Base-by-base conservation (phyloP, 306 rosid genomes). In the Cucumis hystrix region DNA sequence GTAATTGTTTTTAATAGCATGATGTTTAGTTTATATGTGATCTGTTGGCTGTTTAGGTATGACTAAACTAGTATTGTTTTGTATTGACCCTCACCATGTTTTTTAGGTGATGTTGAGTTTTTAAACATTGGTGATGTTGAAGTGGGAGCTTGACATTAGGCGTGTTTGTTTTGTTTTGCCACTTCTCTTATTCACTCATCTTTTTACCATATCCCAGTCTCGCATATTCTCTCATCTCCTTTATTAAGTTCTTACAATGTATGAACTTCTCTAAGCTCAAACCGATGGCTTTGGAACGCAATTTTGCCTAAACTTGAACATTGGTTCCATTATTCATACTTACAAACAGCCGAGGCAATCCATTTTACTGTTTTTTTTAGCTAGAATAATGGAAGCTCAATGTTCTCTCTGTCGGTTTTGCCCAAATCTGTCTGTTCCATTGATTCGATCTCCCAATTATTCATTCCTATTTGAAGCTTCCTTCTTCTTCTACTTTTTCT, bases 361-460 rank as follows among this genome's bases (percentile, higher is more conserved):
- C 5, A 18, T 10, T 65, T 15, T 39, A 1, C 10, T 37, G 51
- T n/a, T 17, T 18, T 3, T 2, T 37, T 25, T 14, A 17, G 61
- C 79, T 17, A 9, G 10, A n/a, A n/a, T n/a, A 9, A 89, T 89
- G 89, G 87, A 85, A 75, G 82, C 79, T 67, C 84, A 58, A 59
- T 71, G 30, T 35, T 54, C 83, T 60, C 18, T 84, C 39, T 81
- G 83, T 82, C 80, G 85, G 60, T 55, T 86, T 59, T 86, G 67
- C 77, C 84, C 89, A 33, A 83, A 85, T 45, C 16, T 66, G 1
- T 23, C 71, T 1, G 30, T 70, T 15, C 80, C 85, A 23, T 64
- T 86, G 5, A 39, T 76, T 78, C 83, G 72, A 74, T 58, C 35
- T 28, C 71, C 82, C 52, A 86, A 86, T 58, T 79, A 74, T 25